Evolutionary conservation across 306 rosid genomes (phyloP), one percentile per base, ranked within the genome.

Genomic region (Cucumis melo): DNA sequence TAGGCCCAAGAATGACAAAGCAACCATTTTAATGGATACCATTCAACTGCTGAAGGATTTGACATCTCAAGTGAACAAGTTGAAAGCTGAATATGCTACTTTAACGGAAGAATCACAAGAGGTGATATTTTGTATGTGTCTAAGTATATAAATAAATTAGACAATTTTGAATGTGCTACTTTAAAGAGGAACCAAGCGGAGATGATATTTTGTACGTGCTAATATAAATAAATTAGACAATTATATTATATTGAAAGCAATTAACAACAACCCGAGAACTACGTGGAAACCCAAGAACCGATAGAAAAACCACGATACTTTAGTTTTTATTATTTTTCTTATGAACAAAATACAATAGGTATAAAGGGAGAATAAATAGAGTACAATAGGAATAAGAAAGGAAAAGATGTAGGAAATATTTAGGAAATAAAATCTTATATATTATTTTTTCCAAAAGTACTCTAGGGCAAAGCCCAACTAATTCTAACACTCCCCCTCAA

Each of bases 1-100:
- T 64, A 87, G 98, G 81, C 98, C 98, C 46, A 93, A 88, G 80
- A 93, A 91, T 82, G 97, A 93, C 84, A 93, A 91, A 82, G 91
- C 93, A 84, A 88, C 97, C 83, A 86, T 93, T 86, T 67, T 91
- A 58, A 80, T 81, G 4, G 98, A 93, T 77, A 85, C 98, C 48
- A 77, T 91, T 82, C 98, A 88, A 81, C 83, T 91, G 87, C 89
- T 93, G 82, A 93, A 88, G 91, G 98, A 93, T 85, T 85, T 93
- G 78, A 77, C 95, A 42, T 87, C 91, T 13, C 89, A 89, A 88
- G 95, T 93, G 44, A 72, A 89, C 82, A 91, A 88, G 63, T 88
- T 89, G 74, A 91, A 91, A 80, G 81, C 89, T 24, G 97, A 91
- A 71, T 78, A 85, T 85, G 74, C 87, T 73, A 68, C 44, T 42